Conservation (phyloP, 2,329 filamentous ascomycete species). For the Aspergillus fijiensis region DNA sequence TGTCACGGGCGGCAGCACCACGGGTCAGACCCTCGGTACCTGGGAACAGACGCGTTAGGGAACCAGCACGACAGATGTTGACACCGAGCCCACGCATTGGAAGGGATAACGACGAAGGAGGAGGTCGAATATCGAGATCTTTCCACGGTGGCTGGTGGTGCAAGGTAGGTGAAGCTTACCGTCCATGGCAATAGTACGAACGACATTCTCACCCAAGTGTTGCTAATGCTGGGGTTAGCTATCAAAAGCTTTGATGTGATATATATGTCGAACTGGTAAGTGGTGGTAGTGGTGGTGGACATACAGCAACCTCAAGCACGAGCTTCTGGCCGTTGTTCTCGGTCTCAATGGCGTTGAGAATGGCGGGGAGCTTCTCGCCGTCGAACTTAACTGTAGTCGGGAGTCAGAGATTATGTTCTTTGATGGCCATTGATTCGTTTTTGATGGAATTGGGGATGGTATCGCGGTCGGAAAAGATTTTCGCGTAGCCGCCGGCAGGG, state of each 20-base stretch:
- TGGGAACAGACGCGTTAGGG: conserved; percentile 40
- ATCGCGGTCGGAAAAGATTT: conserved; percentile 46
- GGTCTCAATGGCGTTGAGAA: conserved; percentile 95
- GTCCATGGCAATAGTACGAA: conserved; percentile 99
- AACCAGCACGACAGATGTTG: conserved; percentile 9
- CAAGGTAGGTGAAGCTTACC: conserved; percentile 59
- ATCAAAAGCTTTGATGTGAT: conserved; percentile 16
- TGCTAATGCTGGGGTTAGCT: conserved; percentile 61
- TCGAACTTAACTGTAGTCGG: conserved; percentile 85
- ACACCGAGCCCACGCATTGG: conserved; percentile 7
- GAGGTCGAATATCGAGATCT: not conserved
- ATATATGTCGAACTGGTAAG: conserved; percentile 2
- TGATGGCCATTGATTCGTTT: conserved; percentile 27
- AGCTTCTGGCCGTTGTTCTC: conserved; percentile 92
- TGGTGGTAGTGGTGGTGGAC: conserved; percentile 32
- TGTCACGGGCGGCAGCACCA: conserved; percentile 81
- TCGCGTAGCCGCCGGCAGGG: conserved; percentile 29
- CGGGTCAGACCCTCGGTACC: conserved; percentile 99
- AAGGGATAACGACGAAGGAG: not conserved
- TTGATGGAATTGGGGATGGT: conserved; percentile 37
- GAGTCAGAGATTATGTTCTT: conserved; percentile 31
- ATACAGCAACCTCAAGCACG: conserved; percentile 93
- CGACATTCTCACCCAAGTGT: conserved; percentile 99
- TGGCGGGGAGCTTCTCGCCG: conserved; percentile 84
- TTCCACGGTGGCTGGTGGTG: conserved; percentile 1